Percentiles rank a stretch among this genome's conserved stretches.
Evolutionary conservation across 805 yeast genomes (phyloP).

Genomic region (Tetrapisispora namnaoensis): DNA sequence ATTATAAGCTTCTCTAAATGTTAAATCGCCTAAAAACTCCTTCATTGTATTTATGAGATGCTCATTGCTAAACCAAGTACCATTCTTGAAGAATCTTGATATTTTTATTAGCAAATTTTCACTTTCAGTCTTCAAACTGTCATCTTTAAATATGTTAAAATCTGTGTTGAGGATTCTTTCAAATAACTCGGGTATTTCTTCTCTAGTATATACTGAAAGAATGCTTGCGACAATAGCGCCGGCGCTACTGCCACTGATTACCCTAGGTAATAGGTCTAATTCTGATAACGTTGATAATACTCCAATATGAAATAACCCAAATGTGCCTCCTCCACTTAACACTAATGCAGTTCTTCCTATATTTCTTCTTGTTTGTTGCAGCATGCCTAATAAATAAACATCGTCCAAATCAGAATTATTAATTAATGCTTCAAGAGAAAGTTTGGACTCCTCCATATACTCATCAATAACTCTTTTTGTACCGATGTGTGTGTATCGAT

Average conservation of each 20-base stretch:
- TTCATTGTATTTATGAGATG: constrained; percentile 67
- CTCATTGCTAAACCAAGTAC: constrained; percentile 78
- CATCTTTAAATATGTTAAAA: constrained; percentile 49
- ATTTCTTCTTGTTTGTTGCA: constrained; percentile 80
- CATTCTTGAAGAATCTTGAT: constrained; percentile 62
- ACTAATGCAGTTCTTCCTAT: constrained; percentile 92
- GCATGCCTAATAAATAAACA: constrained; percentile 59
- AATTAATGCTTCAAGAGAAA: constrained; percentile 24
- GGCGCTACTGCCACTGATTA: constrained; percentile 89
- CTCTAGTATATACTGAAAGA: constrained; percentile 68
- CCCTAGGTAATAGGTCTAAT: constrained; percentile 66
- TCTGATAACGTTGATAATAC: constrained; percentile 74
- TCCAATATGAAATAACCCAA: constrained; percentile 89
- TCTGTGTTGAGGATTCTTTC: constrained; percentile 35
- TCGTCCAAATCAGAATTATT: constrained; percentile 44
- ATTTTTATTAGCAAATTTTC: constrained; percentile 44
- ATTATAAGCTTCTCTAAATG: constrained; percentile 90
- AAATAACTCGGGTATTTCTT: constrained; percentile 53
- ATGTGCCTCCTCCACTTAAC: constrained; percentile 92
- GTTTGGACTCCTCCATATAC: constrained; percentile 67
- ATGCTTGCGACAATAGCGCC: constrained; percentile 93
- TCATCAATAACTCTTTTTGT: constrained; percentile 79
- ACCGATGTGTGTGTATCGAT: constrained; percentile 72
- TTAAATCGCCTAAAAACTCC: constrained; percentile 74
- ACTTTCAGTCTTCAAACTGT: constrained; percentile 39